A percentile compares a stretch with the other conserved stretches of the same genome.
phyloP scores from a whole-genome alignment of 1,284 basidiomycete genomes.

The Clitocybe nebularis region DNA sequence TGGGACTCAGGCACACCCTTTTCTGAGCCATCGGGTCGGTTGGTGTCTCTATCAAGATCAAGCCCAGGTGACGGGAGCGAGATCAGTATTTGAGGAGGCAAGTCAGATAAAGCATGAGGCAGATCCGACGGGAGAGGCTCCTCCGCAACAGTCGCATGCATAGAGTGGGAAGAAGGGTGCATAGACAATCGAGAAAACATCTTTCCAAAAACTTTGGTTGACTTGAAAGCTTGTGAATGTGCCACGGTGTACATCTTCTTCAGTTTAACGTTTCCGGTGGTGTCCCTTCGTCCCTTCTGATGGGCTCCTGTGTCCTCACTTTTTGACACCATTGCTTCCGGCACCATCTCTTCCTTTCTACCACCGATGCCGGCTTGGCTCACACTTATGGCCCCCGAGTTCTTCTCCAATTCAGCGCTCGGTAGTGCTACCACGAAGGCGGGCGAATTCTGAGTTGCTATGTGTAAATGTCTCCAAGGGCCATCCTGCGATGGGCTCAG shows the following conservation, averaged over 20 bases:
- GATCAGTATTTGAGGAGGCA: constrained; percentile 16
- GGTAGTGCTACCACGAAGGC: constrained; percentile 12
- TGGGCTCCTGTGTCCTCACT: neutral
- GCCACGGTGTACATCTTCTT: neutral
- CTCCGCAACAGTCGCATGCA: constrained; percentile 1
- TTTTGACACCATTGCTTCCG: neutral
- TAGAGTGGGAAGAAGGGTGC: constrained; percentile 1
- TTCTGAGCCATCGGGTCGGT: neutral
- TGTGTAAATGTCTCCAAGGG: constrained; percentile 2
- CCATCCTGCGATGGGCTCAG: constrained; percentile 5
- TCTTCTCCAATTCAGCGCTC: constrained; percentile 3
- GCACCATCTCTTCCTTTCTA: neutral
- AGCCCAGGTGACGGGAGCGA: constrained; percentile 15
- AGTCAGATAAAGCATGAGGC: constrained; percentile 2
- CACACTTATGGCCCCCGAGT: constrained; percentile 2
- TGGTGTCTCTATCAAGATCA: constrained; percentile 1
- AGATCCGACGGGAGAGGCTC: neutral
- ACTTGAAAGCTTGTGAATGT: constrained; percentile 9
- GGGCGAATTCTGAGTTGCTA: constrained; percentile 3
- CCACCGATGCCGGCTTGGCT: neutral
- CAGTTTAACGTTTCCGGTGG: neutral
- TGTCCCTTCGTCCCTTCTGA: neutral
- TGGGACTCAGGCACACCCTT: neutral
- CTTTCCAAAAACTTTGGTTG: constrained; percentile 13
- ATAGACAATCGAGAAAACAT: constrained; percentile 17